Evolutionary conservation across 75 land plant genomes (phyloP).

Genomic region (Gnetum montanum): DNA sequence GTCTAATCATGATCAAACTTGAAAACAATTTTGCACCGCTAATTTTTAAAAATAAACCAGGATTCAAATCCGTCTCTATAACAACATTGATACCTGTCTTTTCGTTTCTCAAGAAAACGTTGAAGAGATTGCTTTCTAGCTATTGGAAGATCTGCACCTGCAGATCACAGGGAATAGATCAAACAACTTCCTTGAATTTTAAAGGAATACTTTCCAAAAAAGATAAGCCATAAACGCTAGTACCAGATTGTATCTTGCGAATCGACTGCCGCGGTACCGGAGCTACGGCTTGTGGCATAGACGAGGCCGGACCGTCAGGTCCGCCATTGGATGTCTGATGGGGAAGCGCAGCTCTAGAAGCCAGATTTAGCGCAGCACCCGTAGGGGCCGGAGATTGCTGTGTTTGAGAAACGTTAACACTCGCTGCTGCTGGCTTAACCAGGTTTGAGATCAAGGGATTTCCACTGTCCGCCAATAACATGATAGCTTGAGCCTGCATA

Average conservation of each 20-base stretch:
- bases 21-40: too few species aligned
- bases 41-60: too few species aligned
- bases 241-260: conserved; percentile 29
- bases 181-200: not conserved
- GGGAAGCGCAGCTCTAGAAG: conserved; percentile 9
- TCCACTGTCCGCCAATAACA: conserved; percentile 48
- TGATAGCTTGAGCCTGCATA: conserved; percentile 59
- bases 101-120: conserved; percentile 63
- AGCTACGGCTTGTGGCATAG: not conserved
- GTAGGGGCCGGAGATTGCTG: not conserved
- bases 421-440: not conserved
- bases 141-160: conserved; percentile 46
- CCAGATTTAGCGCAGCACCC: not conserved
- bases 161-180: too few species aligned
- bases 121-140: conserved; percentile 61
- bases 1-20: too few species aligned
- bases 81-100: conserved; percentile 64
- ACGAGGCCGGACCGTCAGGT: not conserved
- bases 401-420: not conserved
- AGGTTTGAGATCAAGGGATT: not conserved
- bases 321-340: conserved; percentile 10
- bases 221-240: too few species aligned
- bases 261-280: conserved; percentile 2
- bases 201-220: too few species aligned
- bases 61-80: too few species aligned